A percentile compares a stretch with the other conserved stretches of the same genome.
These are phyloP conservation scores for Periconia digitata DNA, from an alignment of 2,329 filamentous ascomycete genomes.

Conservation along the genomic window DNA sequence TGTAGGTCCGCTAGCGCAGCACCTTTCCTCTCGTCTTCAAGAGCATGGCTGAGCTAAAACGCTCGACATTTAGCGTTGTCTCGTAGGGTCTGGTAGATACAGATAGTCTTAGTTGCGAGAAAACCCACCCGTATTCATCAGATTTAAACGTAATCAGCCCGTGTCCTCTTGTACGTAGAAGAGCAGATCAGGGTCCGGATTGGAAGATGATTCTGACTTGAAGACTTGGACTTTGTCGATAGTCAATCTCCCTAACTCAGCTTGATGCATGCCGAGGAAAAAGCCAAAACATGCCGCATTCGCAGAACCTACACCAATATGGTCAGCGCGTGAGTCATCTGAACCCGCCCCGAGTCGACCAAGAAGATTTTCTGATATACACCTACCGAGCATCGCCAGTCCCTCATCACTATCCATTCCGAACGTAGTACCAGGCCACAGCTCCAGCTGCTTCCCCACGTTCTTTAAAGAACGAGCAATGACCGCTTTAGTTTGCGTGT, in stretches of 20 bases:
- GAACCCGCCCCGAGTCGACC: no score
- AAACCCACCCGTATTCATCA: no score
- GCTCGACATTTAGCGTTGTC: no score
- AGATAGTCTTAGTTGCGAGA: no score
- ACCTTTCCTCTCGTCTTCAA: no score
- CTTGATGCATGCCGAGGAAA: constrained; percentile 22
- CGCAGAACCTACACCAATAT: constrained; percentile 10
- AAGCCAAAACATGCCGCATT: constrained; percentile 25
- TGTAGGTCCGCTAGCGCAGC: no score
- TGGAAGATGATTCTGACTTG: neutral
- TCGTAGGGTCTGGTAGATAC: no score
- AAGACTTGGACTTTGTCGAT: constrained; percentile 18
- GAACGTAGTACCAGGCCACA: constrained; percentile 22
- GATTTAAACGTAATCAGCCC: no score
- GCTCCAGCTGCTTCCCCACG: constrained; percentile 1
- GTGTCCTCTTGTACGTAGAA: constrained; percentile 2
- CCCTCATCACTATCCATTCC: constrained; percentile 14
- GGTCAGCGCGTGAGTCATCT: no score
- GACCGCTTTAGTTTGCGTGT: constrained; percentile 15
- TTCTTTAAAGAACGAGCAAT: constrained; percentile 16
- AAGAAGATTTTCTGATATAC: no score
- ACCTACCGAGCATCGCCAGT: constrained; percentile 18
- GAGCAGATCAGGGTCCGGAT: constrained; percentile 3
- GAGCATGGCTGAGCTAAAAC: no score
- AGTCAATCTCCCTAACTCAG: constrained; percentile 15